Base-by-base conservation (phyloP, 805 yeast genomes). In the Phaffomyces opuntiae region DNA sequence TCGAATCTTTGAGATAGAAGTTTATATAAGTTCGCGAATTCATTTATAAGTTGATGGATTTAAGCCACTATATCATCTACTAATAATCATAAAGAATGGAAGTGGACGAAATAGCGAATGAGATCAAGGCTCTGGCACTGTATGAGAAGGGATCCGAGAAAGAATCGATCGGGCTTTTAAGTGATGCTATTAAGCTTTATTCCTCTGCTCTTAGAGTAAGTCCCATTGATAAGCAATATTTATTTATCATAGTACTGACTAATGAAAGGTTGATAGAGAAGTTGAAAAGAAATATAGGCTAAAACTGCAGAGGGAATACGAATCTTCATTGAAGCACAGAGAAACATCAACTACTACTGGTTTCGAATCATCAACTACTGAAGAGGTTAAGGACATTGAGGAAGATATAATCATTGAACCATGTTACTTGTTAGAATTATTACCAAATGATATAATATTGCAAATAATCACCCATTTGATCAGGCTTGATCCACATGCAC, bases 111-210 rank as follows among this genome's bases (percentile, higher is more conserved):
- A 31, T 41, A 36, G 41, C 45, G 34, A 47, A 43, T 34, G 47
- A 47, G 40, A 37, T 50, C 40, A 65, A 67, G 40, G 95, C 96
- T 3, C 65, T 87, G 37, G 70, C 69, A 43, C 65, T 77, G 21
- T 88, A 86, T 67, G 88, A 83, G 53, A 62, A 70, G 42, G 96
- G 88, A 3, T 77, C 81, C 0, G 77, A 73, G 40, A 81, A 81
- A 56, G 96, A 89, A 63, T 67, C 74, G 32, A 75, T 70, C 42
- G 96, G 96, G 0, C 69, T 78, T 49, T 73, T 88, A 78, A 74
- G 86, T n/a, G 96, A 88, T 56, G 96, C 96, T 1, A 79, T 87
- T 26, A 75, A 69, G 41, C 74, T 66, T 52, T 89, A 89, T 63
- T 69, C 95, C 50, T 71, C 73, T 50, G 96, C 96, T 3, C 75